Base-by-base conservation (phyloP, 495 filamentous ascomycete species). In the Aspergillus bertholletiae region DNA sequence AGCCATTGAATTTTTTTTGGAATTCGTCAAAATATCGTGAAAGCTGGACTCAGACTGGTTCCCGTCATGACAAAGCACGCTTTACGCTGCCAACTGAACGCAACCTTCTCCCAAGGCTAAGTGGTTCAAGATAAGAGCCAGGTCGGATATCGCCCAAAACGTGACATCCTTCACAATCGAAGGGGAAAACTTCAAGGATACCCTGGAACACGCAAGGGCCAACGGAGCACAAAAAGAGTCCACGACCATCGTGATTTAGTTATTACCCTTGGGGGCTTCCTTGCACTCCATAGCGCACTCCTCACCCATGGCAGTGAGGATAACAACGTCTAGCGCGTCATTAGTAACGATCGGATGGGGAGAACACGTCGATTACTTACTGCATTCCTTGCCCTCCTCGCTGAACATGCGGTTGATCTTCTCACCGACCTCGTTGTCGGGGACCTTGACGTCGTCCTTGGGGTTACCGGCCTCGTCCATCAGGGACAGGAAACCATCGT, bases 301-400 rank as follows among this genome's bases (percentile, higher is more conserved):
- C 75, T 97, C 92, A 63, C 88, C 88, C 94, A 99, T 99, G 70
- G 94, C 85, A 57, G 88, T 88, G 69, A 93, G 88, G 74, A 99
- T 81, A 62, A 90, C 88, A 66, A 97, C 83, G 70, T 90, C 92
- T 96, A 60, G 7, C 53, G 18, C 49, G 41, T 58, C 13, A 49
- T 62, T 40, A 66, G 56, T 39, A 20, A 28, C 8, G 7, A 8
- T 9, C 3, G 1, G 7, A 37, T n/a, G 9, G 21, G 24, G 13
- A 11, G n/a, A 22, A 27, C 20, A 3, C 32, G 39, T 54, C 35
- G 12, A 22, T 9, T 39, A 82, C 92, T 82, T 83, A 97, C 93
- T 89, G 67, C 84, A 84, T 65, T 92, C 88, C 76, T 88, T 92
- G 60, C 81, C 83, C 37, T 92, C 87, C 17, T 84, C 80, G 22